A percentile compares a stretch with the other conserved stretches of the same genome.
phyloP scores from a whole-genome alignment of 768 basidiomycete genomes.

The Calocybe indica region DNA sequence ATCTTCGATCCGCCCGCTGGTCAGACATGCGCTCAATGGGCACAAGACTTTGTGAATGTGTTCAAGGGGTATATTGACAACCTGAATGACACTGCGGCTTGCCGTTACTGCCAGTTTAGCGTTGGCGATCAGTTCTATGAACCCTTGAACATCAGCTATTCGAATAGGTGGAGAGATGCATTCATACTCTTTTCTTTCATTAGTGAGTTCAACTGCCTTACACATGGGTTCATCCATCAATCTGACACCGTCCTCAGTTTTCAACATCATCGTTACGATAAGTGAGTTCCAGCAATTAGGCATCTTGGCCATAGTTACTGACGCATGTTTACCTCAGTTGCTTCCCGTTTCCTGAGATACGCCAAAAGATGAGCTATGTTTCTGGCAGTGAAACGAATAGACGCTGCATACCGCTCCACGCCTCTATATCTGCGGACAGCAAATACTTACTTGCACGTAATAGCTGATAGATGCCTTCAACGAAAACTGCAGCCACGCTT shows the following conservation, averaged over 20 bases:
- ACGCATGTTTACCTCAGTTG: conserved; percentile 32
- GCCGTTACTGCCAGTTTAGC: conserved; percentile 69
- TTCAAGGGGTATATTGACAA: conserved; percentile 77
- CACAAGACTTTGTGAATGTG: conserved; percentile 50
- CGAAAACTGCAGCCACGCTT: no score
- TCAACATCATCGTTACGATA: conserved; percentile 64
- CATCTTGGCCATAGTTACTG: background rate
- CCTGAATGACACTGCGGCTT: conserved; percentile 47
- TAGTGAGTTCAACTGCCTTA: conserved; percentile 25
- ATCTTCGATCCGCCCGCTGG: conserved; percentile 68
- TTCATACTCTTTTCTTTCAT: conserved; percentile 63
- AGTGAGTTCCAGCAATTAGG: conserved; percentile 16
- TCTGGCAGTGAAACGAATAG: no score
- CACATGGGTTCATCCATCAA: background rate
- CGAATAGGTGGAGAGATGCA: conserved; percentile 61
- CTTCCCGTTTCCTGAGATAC: conserved; percentile 66
- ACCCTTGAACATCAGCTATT: conserved; percentile 62
- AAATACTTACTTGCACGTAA: no score
- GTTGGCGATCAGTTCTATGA: conserved; percentile 66
- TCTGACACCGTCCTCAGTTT: conserved; percentile 29
- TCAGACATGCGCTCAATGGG: conserved; percentile 71
- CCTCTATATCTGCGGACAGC: no score
- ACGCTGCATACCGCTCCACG: no score
- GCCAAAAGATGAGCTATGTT: conserved; percentile 40
- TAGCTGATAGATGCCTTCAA: no score